Evolutionary conservation across 1,284 basidiomycete genomes (phyloP), one percentile per base, ranked within the genome.

Genomic region (Paramarasmius palmivorus): DNA sequence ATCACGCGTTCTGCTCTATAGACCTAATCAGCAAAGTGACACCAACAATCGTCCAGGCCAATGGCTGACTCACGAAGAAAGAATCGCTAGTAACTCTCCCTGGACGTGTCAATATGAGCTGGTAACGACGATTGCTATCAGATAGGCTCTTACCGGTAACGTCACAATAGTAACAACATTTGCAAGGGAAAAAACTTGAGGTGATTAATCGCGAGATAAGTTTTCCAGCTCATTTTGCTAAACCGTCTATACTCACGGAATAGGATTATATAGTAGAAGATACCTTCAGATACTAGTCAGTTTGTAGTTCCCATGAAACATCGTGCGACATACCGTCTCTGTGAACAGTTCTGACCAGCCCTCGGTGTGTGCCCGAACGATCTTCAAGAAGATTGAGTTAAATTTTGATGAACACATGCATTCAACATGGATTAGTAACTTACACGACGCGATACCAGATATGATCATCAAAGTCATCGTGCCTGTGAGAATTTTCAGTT

Each of bases 191-290:
- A 40, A 22, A 17, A 9, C 39, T 40, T 22, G 17, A 40, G 22
- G 19, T 19, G 9, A 22, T 40, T 17, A 37, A 40, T 40, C 39
- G 17, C n/a, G 17, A 17, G n/a, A n/a, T n/a, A n/a, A 32, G 7
- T 32, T 32, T 32, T 32, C 29, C 29, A 12, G 36, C 17, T 19
- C 22, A 17, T 17, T 40, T 10, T 9, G 2, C 9, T 40, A 10
- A 40, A 17, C n/a, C n/a, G 17, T 2, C 39, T 10, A 5, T 40
- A 46, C 50, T 35, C 41, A 52, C 50, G 12, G 26, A 45, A 52
- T n/a, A 52, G 41, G 10, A 52, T 17, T 22, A 52, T 46, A 45
- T 52, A 52, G 50, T 52, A 52, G 7, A 52, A 19, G 20, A 52
- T 22, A 17, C 50, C 50, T 52, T 22, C 20, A 19, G 20, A 9